Base-by-base conservation (phyloP, 2,329 filamentous ascomycete genomes). In the Hypoxylon sp. region DNA sequence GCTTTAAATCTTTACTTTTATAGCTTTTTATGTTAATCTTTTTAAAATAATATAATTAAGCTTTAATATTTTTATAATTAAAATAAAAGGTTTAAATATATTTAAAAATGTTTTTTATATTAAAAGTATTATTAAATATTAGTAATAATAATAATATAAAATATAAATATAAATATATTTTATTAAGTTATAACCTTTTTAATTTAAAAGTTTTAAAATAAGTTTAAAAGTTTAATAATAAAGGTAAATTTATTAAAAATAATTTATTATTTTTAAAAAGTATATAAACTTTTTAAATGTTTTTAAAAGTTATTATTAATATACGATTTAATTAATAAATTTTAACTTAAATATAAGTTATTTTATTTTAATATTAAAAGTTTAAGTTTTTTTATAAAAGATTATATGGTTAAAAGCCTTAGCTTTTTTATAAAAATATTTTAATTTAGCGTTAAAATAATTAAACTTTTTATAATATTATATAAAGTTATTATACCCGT, bases 361-460 rank as follows among this genome's bases (percentile, higher is more conserved):
- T 52, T 52, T 52, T 35, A 22, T 17, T 35, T 52, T 52, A 17
- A 52, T 35, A 19, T 52, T 52, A 17, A 35, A 19, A 3, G 11
- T 3, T 19, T 35, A 33, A n/a, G 13, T 35, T 19, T 33, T 52
- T 52, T 52, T 52, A 52, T 52, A 52, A 52, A 35, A 52, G 8
- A 52, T 19, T 9, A 52, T 17, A 52, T 52, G 35, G 14, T 29
- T 52, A 35, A 52, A 52, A 35, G 11, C 29, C 19, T 52, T 52
- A 17, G 19, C 17, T 52, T 26, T 35, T 3, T 35, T 35, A 19
- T 52, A 52, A 5, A 33, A 17, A 35, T 19, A 52, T 19, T 52
- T 17, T 17, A 52, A 35, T 22, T 52, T 52, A 10, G 22, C 11
- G n/a, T 52, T 33, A 17, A 52, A 35, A 19, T 52, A 19, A 19